Base-by-base conservation (phyloP, 257 asterid species). In the Petrea volubilis region DNA sequence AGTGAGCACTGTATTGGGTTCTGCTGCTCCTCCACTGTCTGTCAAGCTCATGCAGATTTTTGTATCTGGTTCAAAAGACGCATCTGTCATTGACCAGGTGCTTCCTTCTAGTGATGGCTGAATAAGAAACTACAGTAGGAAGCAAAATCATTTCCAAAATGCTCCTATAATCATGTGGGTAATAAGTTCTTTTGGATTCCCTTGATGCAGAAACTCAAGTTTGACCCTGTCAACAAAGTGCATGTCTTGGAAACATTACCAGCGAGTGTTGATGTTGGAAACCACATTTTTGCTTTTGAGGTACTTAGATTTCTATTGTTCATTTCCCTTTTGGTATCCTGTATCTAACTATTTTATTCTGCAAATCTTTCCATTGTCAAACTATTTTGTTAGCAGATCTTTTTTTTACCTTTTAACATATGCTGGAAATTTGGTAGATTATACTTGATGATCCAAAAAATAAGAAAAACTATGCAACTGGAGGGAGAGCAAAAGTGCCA, bases 41-140 rank as follows among this genome's bases (percentile, higher is more conserved):
- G 89, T 87, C 64, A 83, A 82, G 70, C 84, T 87, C 72, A 87
- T 60, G 88, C 94, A 87, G 74, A 79, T 87, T 58, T 83, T 83
- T 68, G 57, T 70, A 76, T 76, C 89, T 57, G 91, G 83, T 41
- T 85, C 94, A 64, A 80, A 81, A 83, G 94, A 87, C 75, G 85
- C 94, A 28, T 74, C 94, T 5, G 57, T 85, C 43, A 60, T 83
- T 64, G 71, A 85, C 67, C 89, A 85, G 94, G 94, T 87, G 50
- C 74, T 64, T 47, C 38, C 68, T 73, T 67, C 4, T 52, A 55
- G 15, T 74, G 44, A 62, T 44, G 46, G 64, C 72, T 47, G 44
- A 58, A 47, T 38, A 57, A 38, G 28, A 38, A 33, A 38, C 51
- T 29, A 15, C 11, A 34, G 24, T 27, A 9, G 29, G 2, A 13